Percentiles rank a stretch among this genome's conserved stretches.
Conservation (phyloP, 495 filamentous ascomycete species). For the Polyplosphaeria fusca region DNA sequence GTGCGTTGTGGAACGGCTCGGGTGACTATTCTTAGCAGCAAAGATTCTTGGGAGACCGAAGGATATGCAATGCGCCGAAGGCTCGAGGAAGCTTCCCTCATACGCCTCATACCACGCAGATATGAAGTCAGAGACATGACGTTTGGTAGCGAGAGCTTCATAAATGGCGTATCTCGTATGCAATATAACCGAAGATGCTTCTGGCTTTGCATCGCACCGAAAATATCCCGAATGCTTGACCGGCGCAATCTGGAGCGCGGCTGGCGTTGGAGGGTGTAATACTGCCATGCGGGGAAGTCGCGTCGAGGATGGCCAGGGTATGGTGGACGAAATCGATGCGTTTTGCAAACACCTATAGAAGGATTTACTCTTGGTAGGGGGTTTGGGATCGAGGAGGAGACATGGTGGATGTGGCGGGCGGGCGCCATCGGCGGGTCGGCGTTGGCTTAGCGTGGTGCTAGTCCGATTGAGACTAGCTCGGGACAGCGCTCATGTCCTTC, state of each 20-base stretch:
- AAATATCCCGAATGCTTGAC: slow-evolving; percentile 4
- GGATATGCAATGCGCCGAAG: slow-evolving; percentile 2
- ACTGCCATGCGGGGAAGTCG: too few species aligned
- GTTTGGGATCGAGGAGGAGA: too few species aligned
- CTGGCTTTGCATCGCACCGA: background rate
- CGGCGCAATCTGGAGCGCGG: slow-evolving; percentile 12
- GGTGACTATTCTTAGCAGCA: slow-evolving; percentile 14
- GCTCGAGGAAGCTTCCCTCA: slow-evolving; percentile 11
- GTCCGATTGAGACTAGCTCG: too few species aligned
- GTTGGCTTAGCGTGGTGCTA: too few species aligned
- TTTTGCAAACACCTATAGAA: too few species aligned
- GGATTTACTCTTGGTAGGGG: too few species aligned
- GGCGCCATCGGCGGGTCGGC: too few species aligned
- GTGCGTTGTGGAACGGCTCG: background rate
- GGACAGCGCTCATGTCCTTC: too few species aligned
- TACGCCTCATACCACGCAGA: slow-evolving; percentile 1
- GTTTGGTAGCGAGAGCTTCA: slow-evolving; percentile 20
- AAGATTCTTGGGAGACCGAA: background rate
- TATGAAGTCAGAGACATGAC: background rate
- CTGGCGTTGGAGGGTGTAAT: too few species aligned
- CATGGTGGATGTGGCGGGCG: too few species aligned
- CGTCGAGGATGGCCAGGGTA: too few species aligned
- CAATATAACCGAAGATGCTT: slow-evolving; percentile 7
- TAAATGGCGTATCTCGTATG: slow-evolving; percentile 20
- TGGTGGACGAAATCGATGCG: too few species aligned